These are phyloP conservation scores for Suillus weaverae DNA, from an alignment of 768 basidiomycete genomes.

Conservation along the genomic window DNA sequence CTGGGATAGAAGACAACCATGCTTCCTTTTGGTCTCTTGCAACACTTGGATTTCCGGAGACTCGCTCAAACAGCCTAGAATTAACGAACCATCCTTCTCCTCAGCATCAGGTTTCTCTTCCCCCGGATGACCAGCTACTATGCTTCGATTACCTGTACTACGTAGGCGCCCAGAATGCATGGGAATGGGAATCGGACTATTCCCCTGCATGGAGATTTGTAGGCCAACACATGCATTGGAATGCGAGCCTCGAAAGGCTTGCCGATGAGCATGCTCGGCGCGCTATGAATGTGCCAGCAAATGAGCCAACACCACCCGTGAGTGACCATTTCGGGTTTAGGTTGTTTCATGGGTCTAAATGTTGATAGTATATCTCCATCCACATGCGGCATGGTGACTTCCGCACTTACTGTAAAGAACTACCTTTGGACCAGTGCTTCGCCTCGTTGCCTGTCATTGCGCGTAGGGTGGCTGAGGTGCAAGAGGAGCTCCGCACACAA, in stretches of 20 bases:
- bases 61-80: slow-evolving; percentile 11
- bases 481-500: slow-evolving; percentile 44
- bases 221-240: slow-evolving; percentile 54
- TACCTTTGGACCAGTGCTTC: slow-evolving; percentile 46
- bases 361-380: slow-evolving; percentile 51
- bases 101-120: slow-evolving; percentile 14
- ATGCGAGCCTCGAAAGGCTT: slow-evolving; percentile 38
- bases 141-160: slow-evolving; percentile 31
- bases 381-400: slow-evolving; percentile 63
- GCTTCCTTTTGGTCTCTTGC: slow-evolving; percentile 28
- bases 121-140: slow-evolving; percentile 27
- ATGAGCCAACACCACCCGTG: slow-evolving; percentile 47
- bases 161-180: slow-evolving; percentile 45
- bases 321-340: slow-evolving; percentile 18
- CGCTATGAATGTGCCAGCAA: slow-evolving; percentile 40
- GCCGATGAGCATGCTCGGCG: slow-evolving; percentile 47
- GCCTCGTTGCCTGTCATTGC: slow-evolving; percentile 54
- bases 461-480: slow-evolving; percentile 56
- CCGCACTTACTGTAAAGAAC: slow-evolving; percentile 42
- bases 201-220: slow-evolving; percentile 60
- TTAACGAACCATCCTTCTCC: slow-evolving; percentile 18
- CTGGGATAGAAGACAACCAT: slow-evolving; percentile 20
- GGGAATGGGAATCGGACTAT: slow-evolving; percentile 56
- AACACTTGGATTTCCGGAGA: slow-evolving; percentile 22
- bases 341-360: slow-evolving; percentile 1